phyloP scores from a whole-genome alignment of 495 filamentous ascomycete species.

The Chlorociboria aeruginascens region DNA sequence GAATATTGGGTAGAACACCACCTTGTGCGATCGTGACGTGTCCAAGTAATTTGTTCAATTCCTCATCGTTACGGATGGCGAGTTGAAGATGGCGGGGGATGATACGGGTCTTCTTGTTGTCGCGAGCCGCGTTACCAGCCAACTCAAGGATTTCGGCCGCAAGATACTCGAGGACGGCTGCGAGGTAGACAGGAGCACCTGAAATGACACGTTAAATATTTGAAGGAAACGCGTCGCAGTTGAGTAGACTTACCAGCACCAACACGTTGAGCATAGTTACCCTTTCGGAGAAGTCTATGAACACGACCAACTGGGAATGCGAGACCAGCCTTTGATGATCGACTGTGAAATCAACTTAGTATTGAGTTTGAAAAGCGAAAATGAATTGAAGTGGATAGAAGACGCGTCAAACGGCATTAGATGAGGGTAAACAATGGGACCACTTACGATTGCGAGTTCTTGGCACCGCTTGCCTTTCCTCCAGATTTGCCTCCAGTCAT shows the following conservation, averaged over 20 bases:
- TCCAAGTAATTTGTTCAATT: slow-evolving; percentile 98
- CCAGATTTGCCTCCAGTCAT: slow-evolving; percentile 99
- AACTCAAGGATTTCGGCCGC: slow-evolving; percentile 98
- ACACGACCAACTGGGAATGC: slow-evolving; percentile 99
- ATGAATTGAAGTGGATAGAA: slow-evolving; percentile 10
- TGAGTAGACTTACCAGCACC: slow-evolving; percentile 62
- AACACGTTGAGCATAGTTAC: slow-evolving; percentile 99
- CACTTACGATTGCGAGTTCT: slow-evolving; percentile 94
- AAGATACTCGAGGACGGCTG: slow-evolving; percentile 96
- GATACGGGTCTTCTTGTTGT: slow-evolving; percentile 99
- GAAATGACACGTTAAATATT: slow-evolving; percentile 23
- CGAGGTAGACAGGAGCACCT: slow-evolving; percentile 95
- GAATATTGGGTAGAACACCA: slow-evolving; percentile 98
- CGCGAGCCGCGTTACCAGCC: slow-evolving; percentile 95
- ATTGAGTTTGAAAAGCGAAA: slow-evolving; percentile 7
- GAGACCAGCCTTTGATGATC: slow-evolving; percentile 98
- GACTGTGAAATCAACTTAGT: slow-evolving; percentile 37
- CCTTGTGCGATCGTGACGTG: slow-evolving; percentile 99
- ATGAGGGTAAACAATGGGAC: slow-evolving; percentile 3
- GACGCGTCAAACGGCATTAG: slow-evolving; percentile 17
- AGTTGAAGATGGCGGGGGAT: slow-evolving; percentile 98
- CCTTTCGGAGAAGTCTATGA: slow-evolving; percentile 98
- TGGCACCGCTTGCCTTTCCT: slow-evolving; percentile 94
- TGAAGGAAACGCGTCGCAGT: slow-evolving; percentile 1
- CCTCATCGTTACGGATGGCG: slow-evolving; percentile 98